phyloP scores from a whole-genome alignment of 176 grass and related monocot genomes.

The Triticum timopheevii region DNA sequence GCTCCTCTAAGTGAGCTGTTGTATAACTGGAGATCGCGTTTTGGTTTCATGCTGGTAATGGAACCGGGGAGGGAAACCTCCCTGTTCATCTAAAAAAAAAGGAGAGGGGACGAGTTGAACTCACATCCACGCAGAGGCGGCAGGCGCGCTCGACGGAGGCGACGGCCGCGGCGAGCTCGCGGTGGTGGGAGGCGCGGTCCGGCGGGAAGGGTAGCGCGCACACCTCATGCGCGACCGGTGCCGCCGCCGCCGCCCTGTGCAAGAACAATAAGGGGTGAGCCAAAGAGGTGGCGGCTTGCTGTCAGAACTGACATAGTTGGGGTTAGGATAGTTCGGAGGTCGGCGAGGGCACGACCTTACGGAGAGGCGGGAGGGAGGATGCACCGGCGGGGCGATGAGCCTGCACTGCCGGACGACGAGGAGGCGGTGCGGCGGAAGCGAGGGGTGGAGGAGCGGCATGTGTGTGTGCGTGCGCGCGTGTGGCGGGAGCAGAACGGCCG shows the following conservation, averaged over 20 bases:
- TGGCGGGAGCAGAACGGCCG: slow-evolving; percentile 15
- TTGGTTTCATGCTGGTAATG: too few relatives aligned
- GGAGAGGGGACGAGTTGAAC: background rate
- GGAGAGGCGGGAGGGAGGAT: background rate
- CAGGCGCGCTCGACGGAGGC: slow-evolving; percentile 68
- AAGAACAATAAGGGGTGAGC: background rate
- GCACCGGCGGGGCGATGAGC: background rate
- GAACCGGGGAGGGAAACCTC: too few relatives aligned
- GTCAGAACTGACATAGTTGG: background rate
- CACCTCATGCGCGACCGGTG: background rate
- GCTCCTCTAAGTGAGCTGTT: too few relatives aligned
- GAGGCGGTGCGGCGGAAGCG: slow-evolving; percentile 20
- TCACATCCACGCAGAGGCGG: slow-evolving; percentile 75
- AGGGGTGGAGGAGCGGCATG: slow-evolving; percentile 46
- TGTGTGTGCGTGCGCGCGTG: background rate
- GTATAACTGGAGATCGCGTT: too few relatives aligned
- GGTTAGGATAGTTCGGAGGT: background rate
- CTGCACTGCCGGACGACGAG: slow-evolving; percentile 1
- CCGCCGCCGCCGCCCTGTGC: background rate
- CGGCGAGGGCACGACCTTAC: background rate
- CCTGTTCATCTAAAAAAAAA: background rate
- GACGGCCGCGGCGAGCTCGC: slow-evolving; percentile 56
- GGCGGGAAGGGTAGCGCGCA: slow-evolving; percentile 57
- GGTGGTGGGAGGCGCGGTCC: slow-evolving; percentile 47
- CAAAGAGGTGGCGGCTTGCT: too few relatives aligned